phyloP scores from a whole-genome alignment of 2,329 filamentous ascomycete genomes.

The Beauveria australis region DNA sequence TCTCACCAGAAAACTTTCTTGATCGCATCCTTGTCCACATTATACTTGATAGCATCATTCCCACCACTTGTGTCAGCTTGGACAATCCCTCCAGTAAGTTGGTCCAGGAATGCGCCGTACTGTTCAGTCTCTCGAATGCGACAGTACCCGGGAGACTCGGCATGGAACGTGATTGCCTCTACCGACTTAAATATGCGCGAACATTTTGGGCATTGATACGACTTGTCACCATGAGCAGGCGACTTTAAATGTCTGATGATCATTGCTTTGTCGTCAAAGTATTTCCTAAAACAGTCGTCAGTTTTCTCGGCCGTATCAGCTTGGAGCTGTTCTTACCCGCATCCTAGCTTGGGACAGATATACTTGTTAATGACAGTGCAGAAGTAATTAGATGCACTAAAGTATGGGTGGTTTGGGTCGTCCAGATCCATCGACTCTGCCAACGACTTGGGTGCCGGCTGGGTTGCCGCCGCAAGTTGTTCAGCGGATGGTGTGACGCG shows the following conservation, averaged over 20 bases:
- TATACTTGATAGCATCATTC: background rate
- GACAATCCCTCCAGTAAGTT: conserved; percentile 25
- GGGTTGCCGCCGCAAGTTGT: background rate
- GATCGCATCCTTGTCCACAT: background rate
- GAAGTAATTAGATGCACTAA: background rate
- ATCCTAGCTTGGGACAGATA: conserved; percentile 7
- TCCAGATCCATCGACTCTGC: background rate
- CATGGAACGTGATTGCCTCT: conserved; percentile 2
- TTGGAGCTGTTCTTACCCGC: background rate
- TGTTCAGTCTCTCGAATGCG: conserved; percentile 1
- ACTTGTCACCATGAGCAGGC: background rate
- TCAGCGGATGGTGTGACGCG: background rate
- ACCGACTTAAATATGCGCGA: conserved; percentile 14
- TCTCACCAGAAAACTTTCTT: background rate
- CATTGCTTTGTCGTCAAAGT: background rate
- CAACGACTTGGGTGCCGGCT: background rate
- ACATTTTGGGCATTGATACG: conserved; percentile 16
- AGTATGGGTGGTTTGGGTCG: background rate
- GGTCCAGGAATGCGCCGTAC: conserved; percentile 22
- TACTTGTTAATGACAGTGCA: background rate
- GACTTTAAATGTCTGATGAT: background rate
- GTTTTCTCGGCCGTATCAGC: background rate
- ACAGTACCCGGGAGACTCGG: conserved; percentile 5
- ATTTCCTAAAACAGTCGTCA: conserved; percentile 3
- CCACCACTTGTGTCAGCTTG: conserved; percentile 14